Conservation (phyloP, 1,284 basidiomycete species). For the Farysia itapuensis region DNA sequence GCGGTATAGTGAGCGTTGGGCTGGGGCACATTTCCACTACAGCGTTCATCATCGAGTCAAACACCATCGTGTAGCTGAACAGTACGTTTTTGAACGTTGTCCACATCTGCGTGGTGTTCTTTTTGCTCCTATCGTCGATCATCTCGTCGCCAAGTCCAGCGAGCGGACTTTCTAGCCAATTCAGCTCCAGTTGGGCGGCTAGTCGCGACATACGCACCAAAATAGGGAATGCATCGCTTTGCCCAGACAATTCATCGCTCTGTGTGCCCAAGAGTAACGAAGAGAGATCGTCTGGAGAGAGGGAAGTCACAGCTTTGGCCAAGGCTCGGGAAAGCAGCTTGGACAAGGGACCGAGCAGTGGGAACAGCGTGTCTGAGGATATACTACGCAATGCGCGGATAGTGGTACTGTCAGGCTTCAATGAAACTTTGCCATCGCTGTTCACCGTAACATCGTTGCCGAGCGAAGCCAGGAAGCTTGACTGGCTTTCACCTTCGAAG, state of each 20-base stretch:
- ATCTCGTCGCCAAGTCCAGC: constrained; percentile 21
- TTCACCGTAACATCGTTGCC: constrained; percentile 7
- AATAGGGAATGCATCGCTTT: constrained; percentile 17
- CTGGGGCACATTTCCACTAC: constrained; percentile 55
- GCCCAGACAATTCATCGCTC: constrained; percentile 6
- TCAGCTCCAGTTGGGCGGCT: constrained; percentile 15
- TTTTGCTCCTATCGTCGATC: constrained; percentile 20
- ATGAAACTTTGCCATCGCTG: neutral
- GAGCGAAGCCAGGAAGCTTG: constrained; percentile 16
- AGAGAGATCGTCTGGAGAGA: constrained; percentile 23
- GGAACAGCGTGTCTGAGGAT: constrained; percentile 29
- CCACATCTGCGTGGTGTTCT: constrained; percentile 45
- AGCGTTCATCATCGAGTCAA: constrained; percentile 52
- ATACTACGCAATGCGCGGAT: constrained; percentile 3
- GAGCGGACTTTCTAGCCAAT: constrained; percentile 28
- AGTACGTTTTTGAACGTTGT: constrained; percentile 50
- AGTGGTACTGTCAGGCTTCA: constrained; percentile 8
- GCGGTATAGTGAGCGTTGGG: constrained; percentile 37
- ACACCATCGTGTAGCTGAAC: constrained; percentile 55
- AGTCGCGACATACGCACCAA: constrained; percentile 33
- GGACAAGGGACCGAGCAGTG: constrained; percentile 48
- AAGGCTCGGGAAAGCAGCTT: constrained; percentile 43
- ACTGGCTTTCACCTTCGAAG: constrained; percentile 20
- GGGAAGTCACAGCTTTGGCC: constrained; percentile 18
- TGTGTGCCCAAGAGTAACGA: constrained; percentile 23